phyloP scores from a whole-genome alignment of 208 protist species.

The Leptomonas pyrrhocoris region DNA sequence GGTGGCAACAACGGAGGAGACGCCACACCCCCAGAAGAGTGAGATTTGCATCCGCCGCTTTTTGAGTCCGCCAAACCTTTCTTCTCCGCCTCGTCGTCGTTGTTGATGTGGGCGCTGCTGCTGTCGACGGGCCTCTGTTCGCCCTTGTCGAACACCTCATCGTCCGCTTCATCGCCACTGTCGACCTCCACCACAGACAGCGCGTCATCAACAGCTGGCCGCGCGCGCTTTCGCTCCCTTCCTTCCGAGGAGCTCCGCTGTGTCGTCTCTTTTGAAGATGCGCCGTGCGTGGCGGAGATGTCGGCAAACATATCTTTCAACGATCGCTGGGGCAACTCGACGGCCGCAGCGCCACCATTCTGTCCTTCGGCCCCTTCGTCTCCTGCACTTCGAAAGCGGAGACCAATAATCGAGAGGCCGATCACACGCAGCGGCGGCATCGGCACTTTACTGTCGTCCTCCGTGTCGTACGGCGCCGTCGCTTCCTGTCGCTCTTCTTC shows the following conservation, averaged over 20 bases:
- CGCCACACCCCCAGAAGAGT: no score
- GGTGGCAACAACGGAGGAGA: neutral
- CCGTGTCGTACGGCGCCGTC: neutral
- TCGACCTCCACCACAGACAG: constrained; percentile 5
- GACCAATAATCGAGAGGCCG: constrained; percentile 28
- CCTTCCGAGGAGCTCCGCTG: neutral
- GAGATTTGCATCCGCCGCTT: neutral
- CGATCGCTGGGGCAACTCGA: constrained; percentile 8
- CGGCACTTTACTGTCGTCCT: neutral
- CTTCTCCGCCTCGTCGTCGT: neutral
- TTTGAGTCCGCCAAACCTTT: neutral
- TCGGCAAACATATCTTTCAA: constrained; percentile 28
- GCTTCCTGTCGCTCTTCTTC: neutral
- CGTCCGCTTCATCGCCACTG: neutral
- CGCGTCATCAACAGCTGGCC: neutral
- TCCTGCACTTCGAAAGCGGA: neutral
- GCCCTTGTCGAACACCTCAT: neutral
- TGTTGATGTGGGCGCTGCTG: neutral
- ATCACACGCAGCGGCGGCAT: constrained; percentile 34
- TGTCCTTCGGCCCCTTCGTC: neutral
- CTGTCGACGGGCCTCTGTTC: neutral
- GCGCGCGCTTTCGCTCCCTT: no score
- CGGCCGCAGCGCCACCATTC: neutral
- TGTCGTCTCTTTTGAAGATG: neutral
- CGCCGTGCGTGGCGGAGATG: constrained; percentile 8